A percentile compares a stretch with the other conserved stretches of the same genome.
Conservation (phyloP, 768 basidiomycete species). For the Dendrothele bispora region DNA sequence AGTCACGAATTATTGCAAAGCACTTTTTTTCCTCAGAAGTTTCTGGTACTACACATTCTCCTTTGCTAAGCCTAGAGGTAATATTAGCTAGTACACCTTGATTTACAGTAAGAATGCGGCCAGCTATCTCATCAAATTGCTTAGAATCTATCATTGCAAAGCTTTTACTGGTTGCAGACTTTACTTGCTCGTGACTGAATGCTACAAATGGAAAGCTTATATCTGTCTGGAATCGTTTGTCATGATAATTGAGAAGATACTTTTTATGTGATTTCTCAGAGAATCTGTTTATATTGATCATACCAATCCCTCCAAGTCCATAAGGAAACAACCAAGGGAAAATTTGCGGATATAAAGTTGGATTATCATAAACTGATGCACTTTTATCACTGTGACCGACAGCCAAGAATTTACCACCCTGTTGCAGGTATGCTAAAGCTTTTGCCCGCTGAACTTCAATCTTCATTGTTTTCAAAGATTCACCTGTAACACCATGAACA, state of each 20-base stretch:
- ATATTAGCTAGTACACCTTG: slow-evolving; percentile 18
- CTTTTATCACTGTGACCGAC: slow-evolving; percentile 17
- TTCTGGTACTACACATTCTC: slow-evolving; percentile 22
- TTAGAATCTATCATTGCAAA: slow-evolving; percentile 24
- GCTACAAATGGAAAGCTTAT: slow-evolving; percentile 35
- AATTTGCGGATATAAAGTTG: slow-evolving; percentile 32
- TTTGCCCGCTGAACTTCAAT: slow-evolving; percentile 16
- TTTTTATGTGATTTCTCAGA: slow-evolving; percentile 19
- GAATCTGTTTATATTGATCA: slow-evolving; percentile 12
- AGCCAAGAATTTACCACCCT: slow-evolving; percentile 14
- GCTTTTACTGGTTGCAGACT: slow-evolving; percentile 28
- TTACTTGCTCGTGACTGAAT: no score
- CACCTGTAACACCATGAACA: slow-evolving; percentile 34
- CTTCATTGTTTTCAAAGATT: slow-evolving; percentile 14
- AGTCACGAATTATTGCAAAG: slow-evolving; percentile 29
- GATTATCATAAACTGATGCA: slow-evolving; percentile 27
- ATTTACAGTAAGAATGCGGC: slow-evolving; percentile 23
- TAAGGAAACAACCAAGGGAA: slow-evolving; percentile 42
- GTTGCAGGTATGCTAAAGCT: slow-evolving; percentile 21
- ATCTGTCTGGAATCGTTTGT: slow-evolving; percentile 28
- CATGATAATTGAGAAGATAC: slow-evolving; percentile 29
- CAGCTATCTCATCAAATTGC: slow-evolving; percentile 24
- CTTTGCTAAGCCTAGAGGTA: slow-evolving; percentile 17
- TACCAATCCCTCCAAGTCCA: slow-evolving; percentile 30
- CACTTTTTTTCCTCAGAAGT: slow-evolving; percentile 33